phyloP scores from a whole-genome alignment of 306 rosid genomes.

The Hylodesmum podocarpum region DNA sequence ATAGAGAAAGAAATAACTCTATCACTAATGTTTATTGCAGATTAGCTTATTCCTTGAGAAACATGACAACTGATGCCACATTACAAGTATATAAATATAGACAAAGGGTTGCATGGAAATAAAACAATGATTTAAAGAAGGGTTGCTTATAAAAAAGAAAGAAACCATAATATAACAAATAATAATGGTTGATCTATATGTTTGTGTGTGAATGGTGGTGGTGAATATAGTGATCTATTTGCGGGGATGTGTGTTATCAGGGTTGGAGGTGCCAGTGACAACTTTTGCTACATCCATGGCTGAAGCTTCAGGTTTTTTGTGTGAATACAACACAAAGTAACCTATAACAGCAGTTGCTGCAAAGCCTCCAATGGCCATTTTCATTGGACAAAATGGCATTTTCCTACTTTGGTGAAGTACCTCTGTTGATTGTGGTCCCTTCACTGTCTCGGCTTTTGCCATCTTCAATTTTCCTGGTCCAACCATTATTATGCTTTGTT shows the following conservation, averaged over 20 bases:
- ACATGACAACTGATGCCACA: not conserved
- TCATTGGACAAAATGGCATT: constrained; percentile 38
- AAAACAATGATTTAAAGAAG: not conserved
- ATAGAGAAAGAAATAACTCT: too few species aligned
- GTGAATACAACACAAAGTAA: constrained; percentile 47
- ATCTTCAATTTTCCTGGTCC: constrained; percentile 30
- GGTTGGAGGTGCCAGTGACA: constrained; percentile 29
- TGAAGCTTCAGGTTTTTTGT: constrained; percentile 67
- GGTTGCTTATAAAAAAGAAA: not conserved
- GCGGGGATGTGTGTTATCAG: constrained; percentile 40
- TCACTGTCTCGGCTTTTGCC: constrained; percentile 28
- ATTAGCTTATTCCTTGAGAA: too few species aligned
- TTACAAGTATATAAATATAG: not conserved
- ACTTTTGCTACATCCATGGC: constrained; percentile 61
- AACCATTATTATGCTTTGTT: constrained; percentile 17
- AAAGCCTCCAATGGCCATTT: constrained; percentile 59
- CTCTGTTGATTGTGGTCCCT: constrained; percentile 38
- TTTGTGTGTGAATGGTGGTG: not conserved
- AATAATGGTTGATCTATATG: too few species aligned
- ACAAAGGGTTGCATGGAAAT: not conserved
- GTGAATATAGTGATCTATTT: not conserved
- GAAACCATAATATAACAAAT: too few species aligned
- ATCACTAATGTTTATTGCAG: too few species aligned
- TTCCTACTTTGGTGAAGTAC: constrained; percentile 49
- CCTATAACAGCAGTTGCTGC: constrained; percentile 42